Evolutionary conservation across 2,329 filamentous ascomycete genomes (phyloP).

Genomic region (Triangularia setosa): DNA sequence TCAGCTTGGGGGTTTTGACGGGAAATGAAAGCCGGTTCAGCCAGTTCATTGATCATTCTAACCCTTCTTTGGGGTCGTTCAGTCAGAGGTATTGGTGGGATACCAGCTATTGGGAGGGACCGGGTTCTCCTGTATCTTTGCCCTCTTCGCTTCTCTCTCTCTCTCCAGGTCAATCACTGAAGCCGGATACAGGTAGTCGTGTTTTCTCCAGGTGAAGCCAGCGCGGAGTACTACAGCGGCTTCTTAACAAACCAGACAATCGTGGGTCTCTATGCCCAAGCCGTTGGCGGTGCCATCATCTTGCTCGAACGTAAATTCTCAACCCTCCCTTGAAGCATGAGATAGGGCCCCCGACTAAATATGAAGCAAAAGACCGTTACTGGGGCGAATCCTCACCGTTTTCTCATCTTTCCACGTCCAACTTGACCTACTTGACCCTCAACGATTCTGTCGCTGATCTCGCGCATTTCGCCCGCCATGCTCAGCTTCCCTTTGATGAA

Average conservation of each 20-base stretch:
- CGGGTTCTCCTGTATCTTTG: constrained; percentile 47
- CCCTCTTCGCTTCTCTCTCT: background rate
- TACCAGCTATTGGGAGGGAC: constrained; percentile 48
- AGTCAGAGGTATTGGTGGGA: constrained; percentile 52
- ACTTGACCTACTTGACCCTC: constrained; percentile 51
- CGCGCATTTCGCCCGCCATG: constrained; percentile 50
- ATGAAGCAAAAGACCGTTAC: constrained; percentile 46
- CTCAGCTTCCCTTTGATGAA: constrained; percentile 50
- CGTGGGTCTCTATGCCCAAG: constrained; percentile 48
- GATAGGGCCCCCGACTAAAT: background rate
- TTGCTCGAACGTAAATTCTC: constrained; percentile 47
- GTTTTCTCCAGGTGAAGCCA: constrained; percentile 48
- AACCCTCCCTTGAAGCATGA: background rate
- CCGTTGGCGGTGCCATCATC: constrained; percentile 50
- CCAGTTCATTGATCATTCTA: constrained; percentile 56
- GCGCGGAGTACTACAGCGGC: constrained; percentile 42
- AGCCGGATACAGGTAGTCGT: constrained; percentile 22
- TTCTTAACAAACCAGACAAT: constrained; percentile 49
- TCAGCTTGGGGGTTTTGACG: background rate
- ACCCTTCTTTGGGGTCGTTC: constrained; percentile 53
- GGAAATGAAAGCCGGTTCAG: constrained; percentile 24
- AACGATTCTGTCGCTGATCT: constrained; percentile 52
- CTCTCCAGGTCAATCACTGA: background rate
- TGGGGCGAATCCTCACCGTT: constrained; percentile 56
- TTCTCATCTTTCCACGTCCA: constrained; percentile 46